phyloP scores from a whole-genome alignment of 371 early-diverging fungal species.

The Mucor mucedo region DNA sequence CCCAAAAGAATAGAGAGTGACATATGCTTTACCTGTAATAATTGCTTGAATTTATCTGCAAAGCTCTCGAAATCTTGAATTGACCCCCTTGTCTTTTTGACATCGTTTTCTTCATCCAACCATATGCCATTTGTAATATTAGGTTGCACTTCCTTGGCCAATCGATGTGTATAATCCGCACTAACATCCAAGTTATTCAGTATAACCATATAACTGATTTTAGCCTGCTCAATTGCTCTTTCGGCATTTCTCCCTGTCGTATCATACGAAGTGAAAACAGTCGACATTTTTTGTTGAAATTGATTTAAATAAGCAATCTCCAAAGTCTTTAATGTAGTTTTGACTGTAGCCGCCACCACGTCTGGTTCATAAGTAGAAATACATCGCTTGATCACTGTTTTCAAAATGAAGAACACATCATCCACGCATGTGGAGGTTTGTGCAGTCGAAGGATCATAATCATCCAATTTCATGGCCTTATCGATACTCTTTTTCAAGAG shows the following conservation, averaged over 20 bases:
- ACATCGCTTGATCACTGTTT: constrained; percentile 74
- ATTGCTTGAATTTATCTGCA: constrained; percentile 64
- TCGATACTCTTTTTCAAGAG: constrained; percentile 74
- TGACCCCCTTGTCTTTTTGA: constrained; percentile 51
- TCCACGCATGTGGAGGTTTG: constrained; percentile 86
- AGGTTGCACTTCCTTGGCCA: constrained; percentile 66
- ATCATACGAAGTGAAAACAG: constrained; percentile 58
- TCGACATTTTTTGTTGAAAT: constrained; percentile 65
- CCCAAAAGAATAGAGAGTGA: constrained; percentile 4
- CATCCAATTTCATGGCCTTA: constrained; percentile 69
- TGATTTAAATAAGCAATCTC: constrained; percentile 70
- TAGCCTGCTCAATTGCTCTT: constrained; percentile 50
- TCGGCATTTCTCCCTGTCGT: constrained; percentile 40
- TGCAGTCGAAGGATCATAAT: constrained; percentile 65
- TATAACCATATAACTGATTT: constrained; percentile 71
- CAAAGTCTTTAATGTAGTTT: constrained; percentile 61
- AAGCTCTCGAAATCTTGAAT: constrained; percentile 62
- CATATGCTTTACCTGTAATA: constrained; percentile 56
- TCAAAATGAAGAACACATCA: constrained; percentile 90
- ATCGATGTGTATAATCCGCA: constrained; percentile 72
- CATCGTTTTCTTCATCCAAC: constrained; percentile 51
- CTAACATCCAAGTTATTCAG: constrained; percentile 87
- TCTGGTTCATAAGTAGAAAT: constrained; percentile 77
- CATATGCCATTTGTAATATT: constrained; percentile 54
- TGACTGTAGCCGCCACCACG: constrained; percentile 66